Percentiles rank a stretch among this genome's conserved stretches.
phyloP scores from a whole-genome alignment of 768 basidiomycete genomes.

The Boletus eberwhitei region DNA sequence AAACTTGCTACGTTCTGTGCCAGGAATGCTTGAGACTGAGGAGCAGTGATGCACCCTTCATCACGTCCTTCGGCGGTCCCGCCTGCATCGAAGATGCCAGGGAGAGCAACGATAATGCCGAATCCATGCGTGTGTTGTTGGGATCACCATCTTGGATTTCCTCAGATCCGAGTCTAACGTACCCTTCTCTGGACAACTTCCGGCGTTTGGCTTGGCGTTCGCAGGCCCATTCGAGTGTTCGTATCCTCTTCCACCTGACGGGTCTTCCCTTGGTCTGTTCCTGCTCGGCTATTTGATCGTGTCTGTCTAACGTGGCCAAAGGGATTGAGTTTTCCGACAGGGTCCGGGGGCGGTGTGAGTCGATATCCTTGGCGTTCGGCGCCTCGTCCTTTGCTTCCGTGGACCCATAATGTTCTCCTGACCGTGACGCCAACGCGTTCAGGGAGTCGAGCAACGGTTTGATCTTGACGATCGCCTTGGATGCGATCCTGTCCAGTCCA shows the following conservation, averaged over 20 bases:
- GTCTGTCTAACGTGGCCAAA: not conserved
- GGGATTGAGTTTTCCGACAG: not conserved
- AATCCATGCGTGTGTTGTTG: constrained; percentile 15
- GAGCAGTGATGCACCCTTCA: constrained; percentile 28
- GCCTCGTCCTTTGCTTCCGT: not conserved
- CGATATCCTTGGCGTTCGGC: not conserved
- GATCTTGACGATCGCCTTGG: constrained; percentile 20
- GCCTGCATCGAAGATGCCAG: constrained; percentile 16
- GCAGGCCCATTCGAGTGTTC: constrained; percentile 46
- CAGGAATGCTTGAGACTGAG: constrained; percentile 30
- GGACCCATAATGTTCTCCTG: constrained; percentile 1
- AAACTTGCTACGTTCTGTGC: constrained; percentile 20
- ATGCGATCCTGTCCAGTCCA: constrained; percentile 1
- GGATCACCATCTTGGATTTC: constrained; percentile 13
- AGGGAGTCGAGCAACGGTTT: constrained; percentile 23
- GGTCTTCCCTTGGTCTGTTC: constrained; percentile 9
- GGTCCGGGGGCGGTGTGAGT: not conserved
- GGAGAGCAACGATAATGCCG: constrained; percentile 32
- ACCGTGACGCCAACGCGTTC: constrained; percentile 11
- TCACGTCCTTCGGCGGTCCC: constrained; percentile 20
- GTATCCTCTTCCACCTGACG: constrained; percentile 20
- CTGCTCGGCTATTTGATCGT: not conserved
- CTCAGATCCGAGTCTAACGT: constrained; percentile 16
- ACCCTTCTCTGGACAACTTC: constrained; percentile 22
- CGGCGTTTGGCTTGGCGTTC: constrained; percentile 38